Conservation (phyloP, 257 asterid genomes). For the Scutellaria baicalensis region DNA sequence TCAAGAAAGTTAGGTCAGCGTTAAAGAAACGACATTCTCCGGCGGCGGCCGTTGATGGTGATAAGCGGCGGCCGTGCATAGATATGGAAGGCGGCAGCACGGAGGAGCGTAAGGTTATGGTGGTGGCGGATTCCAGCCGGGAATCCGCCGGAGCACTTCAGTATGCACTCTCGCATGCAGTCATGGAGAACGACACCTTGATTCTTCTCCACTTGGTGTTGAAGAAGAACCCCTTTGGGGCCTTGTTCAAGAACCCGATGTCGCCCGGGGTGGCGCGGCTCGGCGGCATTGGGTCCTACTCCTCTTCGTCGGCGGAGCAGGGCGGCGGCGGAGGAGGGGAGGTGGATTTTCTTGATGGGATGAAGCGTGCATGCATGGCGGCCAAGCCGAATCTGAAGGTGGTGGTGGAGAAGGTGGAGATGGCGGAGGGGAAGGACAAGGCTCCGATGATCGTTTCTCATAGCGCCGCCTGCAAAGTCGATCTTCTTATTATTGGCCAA, state of each 20-base stretch:
- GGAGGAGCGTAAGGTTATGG: conserved; percentile 55
- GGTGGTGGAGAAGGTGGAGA: conserved; percentile 38
- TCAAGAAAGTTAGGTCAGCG: background rate
- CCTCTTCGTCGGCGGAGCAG: conserved; percentile 10
- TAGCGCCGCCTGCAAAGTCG: conserved; percentile 30
- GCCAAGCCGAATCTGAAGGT: conserved; percentile 39
- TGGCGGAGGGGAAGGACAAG: conserved; percentile 59
- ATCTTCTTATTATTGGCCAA: conserved; percentile 59
- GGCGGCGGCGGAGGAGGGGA: conserved; percentile 28
- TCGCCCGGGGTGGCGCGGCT: conserved; percentile 6
- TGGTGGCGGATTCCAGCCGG: conserved; percentile 66
- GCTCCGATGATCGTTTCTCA: conserved; percentile 47
- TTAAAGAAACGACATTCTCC: conserved; percentile 7
- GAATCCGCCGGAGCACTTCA: conserved; percentile 70
- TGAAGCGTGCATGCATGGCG: conserved; percentile 45
- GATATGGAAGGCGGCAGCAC: conserved; percentile 33
- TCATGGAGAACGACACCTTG: conserved; percentile 43
- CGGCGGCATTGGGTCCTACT: background rate
- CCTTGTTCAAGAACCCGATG: conserved; percentile 32
- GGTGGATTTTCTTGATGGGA: conserved; percentile 42
- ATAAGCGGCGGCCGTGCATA: conserved; percentile 16
- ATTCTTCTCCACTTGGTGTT: conserved; percentile 52
- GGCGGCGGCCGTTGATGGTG: conserved; percentile 30
- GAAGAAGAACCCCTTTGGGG: conserved; percentile 45
- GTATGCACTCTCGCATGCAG: conserved; percentile 57